phyloP scores from a whole-genome alignment of 495 filamentous ascomycete species.

The Xylaria bambusicola region DNA sequence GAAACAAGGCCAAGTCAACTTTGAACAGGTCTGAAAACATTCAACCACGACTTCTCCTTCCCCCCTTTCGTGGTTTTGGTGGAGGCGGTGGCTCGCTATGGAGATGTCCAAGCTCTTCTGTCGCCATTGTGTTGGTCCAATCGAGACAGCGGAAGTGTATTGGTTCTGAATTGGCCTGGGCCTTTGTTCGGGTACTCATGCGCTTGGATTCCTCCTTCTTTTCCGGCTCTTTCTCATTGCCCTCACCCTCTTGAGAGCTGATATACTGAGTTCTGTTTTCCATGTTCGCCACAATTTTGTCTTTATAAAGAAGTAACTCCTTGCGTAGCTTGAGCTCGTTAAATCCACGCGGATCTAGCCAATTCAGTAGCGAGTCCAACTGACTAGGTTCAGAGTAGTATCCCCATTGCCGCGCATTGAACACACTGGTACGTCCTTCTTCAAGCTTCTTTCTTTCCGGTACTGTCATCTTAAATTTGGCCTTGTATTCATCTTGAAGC shows the following conservation, averaged over 20 bases:
- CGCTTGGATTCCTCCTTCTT: constrained; percentile 56
- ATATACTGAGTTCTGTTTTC: constrained; percentile 72
- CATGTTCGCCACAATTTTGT: constrained; percentile 81
- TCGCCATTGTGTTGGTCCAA: constrained; percentile 80
- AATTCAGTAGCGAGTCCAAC: constrained; percentile 76
- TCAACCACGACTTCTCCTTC: constrained; percentile 20
- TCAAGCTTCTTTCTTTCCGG: constrained; percentile 83
- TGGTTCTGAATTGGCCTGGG: constrained; percentile 52
- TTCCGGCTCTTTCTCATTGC: constrained; percentile 56
- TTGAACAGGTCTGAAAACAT: too few relatives aligned
- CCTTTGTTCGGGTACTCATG: constrained; percentile 76
- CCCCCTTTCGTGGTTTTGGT: constrained; percentile 36
- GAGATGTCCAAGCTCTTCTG: constrained; percentile 75
- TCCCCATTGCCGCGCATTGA: constrained; percentile 81
- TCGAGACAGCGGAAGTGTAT: constrained; percentile 67
- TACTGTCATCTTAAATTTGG: constrained; percentile 74
- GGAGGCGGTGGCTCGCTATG: constrained; percentile 77
- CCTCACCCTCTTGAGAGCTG: constrained; percentile 41
- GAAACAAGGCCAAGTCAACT: too few relatives aligned
- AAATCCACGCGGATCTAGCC: constrained; percentile 82
- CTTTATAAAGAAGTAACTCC: constrained; percentile 75
- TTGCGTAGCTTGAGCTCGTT: constrained; percentile 85
- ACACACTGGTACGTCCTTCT: constrained; percentile 79
- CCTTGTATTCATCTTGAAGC: constrained; percentile 61
- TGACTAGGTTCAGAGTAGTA: constrained; percentile 80